Conservation (phyloP, 2,329 filamentous ascomycete species). For the Plenodomus biglobosus region DNA sequence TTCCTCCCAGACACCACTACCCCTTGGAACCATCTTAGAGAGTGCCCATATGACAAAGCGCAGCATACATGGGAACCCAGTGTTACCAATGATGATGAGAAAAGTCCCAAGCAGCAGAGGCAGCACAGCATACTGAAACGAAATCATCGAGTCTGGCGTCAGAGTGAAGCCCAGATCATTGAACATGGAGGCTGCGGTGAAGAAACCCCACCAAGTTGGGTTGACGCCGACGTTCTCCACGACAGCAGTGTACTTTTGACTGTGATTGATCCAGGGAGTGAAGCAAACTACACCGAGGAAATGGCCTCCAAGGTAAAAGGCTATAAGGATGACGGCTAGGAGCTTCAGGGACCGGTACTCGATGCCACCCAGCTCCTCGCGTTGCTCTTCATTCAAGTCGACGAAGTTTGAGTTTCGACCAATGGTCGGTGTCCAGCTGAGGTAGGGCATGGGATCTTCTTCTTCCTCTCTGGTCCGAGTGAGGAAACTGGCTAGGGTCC, state of each 20-base stretch:
- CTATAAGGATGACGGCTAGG: slow-evolving; percentile 72
- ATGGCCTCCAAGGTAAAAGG: slow-evolving; percentile 83
- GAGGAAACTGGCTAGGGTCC: slow-evolving; percentile 62
- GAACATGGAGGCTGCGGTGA: slow-evolving; percentile 83
- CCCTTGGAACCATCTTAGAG: slow-evolving; percentile 66
- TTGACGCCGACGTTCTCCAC: slow-evolving; percentile 65
- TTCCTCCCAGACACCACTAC: slow-evolving; percentile 81
- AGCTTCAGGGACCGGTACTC: slow-evolving; percentile 93
- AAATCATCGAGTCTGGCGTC: slow-evolving; percentile 90
- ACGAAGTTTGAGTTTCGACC: slow-evolving; percentile 92
- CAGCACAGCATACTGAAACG: slow-evolving; percentile 76
- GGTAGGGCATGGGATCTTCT: slow-evolving; percentile 71
- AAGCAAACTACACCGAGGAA: slow-evolving; percentile 72
- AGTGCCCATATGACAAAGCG: slow-evolving; percentile 86
- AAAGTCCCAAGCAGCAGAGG: slow-evolving; percentile 78
- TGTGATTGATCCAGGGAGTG: slow-evolving; percentile 76
- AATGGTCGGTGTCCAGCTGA: slow-evolving; percentile 91
- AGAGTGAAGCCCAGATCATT: slow-evolving; percentile 94
- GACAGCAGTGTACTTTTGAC: slow-evolving; percentile 59
- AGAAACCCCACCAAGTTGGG: slow-evolving; percentile 88
- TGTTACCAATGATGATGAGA: slow-evolving; percentile 92
- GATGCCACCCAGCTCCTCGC: slow-evolving; percentile 93
- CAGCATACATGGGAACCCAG: slow-evolving; percentile 91
- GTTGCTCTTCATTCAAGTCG: slow-evolving; percentile 82
- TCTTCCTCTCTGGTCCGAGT: slow-evolving; percentile 55